A percentile compares a stretch with the other conserved stretches of the same genome.
Evolutionary conservation across 108 stramenopile genomes (phyloP).

Genomic region (Skeletonema grethae): DNA sequence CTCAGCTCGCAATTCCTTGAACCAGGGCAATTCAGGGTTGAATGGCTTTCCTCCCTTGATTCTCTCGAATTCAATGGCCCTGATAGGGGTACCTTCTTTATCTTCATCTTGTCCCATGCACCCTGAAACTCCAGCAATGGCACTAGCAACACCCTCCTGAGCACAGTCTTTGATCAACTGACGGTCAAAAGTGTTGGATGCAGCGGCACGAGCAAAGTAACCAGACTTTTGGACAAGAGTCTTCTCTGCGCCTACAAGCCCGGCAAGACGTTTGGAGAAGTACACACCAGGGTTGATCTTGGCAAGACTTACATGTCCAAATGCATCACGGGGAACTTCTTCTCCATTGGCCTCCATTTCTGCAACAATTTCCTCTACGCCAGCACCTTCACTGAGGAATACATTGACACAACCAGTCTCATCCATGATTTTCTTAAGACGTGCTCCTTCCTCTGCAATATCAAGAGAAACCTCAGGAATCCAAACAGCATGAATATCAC

Average conservation of each 20-base stretch:
- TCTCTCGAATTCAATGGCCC: slow-evolving; percentile 90
- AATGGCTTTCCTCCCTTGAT: slow-evolving; percentile 92
- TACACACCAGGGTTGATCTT: slow-evolving; percentile 90
- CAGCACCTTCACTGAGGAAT: slow-evolving; percentile 90
- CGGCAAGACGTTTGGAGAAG: slow-evolving; percentile 78
- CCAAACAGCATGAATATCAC: slow-evolving; percentile 92
- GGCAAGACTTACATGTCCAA: slow-evolving; percentile 88
- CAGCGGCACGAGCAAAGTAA: slow-evolving; percentile 89
- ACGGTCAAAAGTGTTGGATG: slow-evolving; percentile 87
- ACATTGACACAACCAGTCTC: slow-evolving; percentile 86
- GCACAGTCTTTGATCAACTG: slow-evolving; percentile 84
- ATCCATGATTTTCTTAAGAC: slow-evolving; percentile 88
- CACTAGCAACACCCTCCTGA: slow-evolving; percentile 74
- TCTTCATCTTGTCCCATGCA: slow-evolving; percentile 94
- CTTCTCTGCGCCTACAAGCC: slow-evolving; percentile 85
- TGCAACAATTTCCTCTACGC: slow-evolving; percentile 81
- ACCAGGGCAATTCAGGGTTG: slow-evolving; percentile 71
- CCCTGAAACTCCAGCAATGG: slow-evolving; percentile 78
- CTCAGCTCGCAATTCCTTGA: slow-evolving; percentile 81
- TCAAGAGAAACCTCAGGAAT: slow-evolving; percentile 82
- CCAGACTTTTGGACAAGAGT: slow-evolving; percentile 90
- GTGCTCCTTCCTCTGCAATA: slow-evolving; percentile 74
- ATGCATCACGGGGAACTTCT: slow-evolving; percentile 82
- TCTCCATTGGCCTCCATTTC: slow-evolving; percentile 78
- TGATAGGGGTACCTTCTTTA: slow-evolving; percentile 74